These are phyloP conservation scores for Arabidopsis lyrata DNA, from an alignment of 441 rosid genomes.

Conservation along the genomic window DNA sequence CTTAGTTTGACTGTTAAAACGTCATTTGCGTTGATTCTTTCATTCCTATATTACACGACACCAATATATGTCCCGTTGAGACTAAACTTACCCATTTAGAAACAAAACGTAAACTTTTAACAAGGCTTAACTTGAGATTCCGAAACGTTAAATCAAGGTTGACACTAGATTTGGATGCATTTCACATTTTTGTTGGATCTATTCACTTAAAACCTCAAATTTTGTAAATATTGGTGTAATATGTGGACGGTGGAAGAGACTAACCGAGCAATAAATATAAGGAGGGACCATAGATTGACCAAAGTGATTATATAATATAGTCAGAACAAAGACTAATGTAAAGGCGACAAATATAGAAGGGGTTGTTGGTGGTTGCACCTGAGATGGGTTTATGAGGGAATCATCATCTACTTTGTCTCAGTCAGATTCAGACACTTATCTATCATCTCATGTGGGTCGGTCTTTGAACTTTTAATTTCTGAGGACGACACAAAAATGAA, in stretches of 20 bases:
- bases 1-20: slow-evolving; percentile 30
- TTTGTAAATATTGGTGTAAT: slow-evolving; percentile 8
- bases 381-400: slow-evolving; percentile 39
- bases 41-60: slow-evolving; percentile 34
- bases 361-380: slow-evolving; percentile 45
- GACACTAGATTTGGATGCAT: slow-evolving; percentile 30
- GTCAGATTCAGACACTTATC: slow-evolving; percentile 38
- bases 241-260: slow-evolving; percentile 46
- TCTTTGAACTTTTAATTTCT: slow-evolving; percentile 20
- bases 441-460: slow-evolving; percentile 45
- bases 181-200: slow-evolving; percentile 25
- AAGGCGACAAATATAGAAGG: slow-evolving; percentile 31
- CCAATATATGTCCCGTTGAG: slow-evolving; percentile 23
- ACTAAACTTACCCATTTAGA: slow-evolving; percentile 15
- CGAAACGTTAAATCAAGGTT: slow-evolving; percentile 10
- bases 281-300: slow-evolving; percentile 47
- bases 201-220: background rate
- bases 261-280: slow-evolving; percentile 16
- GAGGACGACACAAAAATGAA: background rate
- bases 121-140: background rate
- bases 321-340: slow-evolving; percentile 34
- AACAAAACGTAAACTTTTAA: slow-evolving; percentile 23
- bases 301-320: slow-evolving; percentile 17
- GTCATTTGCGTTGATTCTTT: slow-evolving; percentile 37
- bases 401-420: slow-evolving; percentile 35